phyloP scores from a whole-genome alignment of 2,329 filamentous ascomycete genomes.

The Pseudocercospora musae region DNA sequence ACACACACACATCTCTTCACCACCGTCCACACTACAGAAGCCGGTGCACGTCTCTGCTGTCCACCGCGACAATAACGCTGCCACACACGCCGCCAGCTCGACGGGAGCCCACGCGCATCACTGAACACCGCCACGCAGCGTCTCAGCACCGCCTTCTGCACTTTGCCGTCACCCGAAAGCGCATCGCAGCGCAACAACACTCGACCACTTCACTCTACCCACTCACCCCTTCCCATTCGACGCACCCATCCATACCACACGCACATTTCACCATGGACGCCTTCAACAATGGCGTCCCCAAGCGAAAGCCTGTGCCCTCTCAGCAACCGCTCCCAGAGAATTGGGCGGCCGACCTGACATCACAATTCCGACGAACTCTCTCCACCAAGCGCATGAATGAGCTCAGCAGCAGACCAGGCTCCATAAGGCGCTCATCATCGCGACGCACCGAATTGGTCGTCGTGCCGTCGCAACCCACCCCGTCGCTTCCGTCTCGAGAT shows the following conservation, averaged over 20 bases:
- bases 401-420: slow-evolving; percentile 48
- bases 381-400: slow-evolving; percentile 85
- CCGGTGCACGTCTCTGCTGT: neutral
- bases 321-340: slow-evolving; percentile 49
- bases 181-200: neutral
- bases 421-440: slow-evolving; percentile 52
- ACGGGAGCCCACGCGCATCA: neutral
- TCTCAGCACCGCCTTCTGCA: neutral
- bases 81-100: neutral
- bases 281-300: slow-evolving; percentile 28
- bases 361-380: slow-evolving; percentile 82
- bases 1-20: neutral
- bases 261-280: slow-evolving; percentile 24
- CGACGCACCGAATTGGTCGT: slow-evolving; percentile 47
- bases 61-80: neutral
- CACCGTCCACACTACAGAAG: neutral
- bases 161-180: neutral
- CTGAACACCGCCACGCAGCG: neutral
- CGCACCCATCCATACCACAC: neutral
- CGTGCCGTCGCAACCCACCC: slow-evolving; percentile 17
- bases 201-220: neutral
- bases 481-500: slow-evolving; percentile 16
- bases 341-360: slow-evolving; percentile 74
- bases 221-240: neutral
- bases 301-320: slow-evolving; percentile 31